A percentile compares a stretch with the other conserved stretches of the same genome.
Evolutionary conservation across 257 asterid species (phyloP).

Genomic region (Nicotiana sylvestris): DNA sequence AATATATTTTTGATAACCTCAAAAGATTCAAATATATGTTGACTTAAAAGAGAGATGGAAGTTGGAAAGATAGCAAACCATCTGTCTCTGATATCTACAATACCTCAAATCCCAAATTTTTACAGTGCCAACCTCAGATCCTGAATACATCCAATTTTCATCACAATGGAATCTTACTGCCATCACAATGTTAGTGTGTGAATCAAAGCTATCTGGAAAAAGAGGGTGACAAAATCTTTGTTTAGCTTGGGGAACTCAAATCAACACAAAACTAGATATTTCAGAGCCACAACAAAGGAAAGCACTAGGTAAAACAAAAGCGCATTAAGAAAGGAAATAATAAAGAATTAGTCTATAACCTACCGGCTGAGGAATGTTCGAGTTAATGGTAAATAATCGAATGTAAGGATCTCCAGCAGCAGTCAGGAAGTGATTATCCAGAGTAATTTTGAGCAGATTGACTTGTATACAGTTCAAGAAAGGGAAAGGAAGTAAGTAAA

Average conservation of each 20-base stretch:
- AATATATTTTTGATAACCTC: background rate
- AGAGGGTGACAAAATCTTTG: background rate
- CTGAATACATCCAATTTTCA: slow-evolving; percentile 82
- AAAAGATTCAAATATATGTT: background rate
- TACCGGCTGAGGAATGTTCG: slow-evolving; percentile 82
- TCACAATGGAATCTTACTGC: slow-evolving; percentile 96
- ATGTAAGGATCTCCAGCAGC: slow-evolving; percentile 98
- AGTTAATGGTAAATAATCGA: slow-evolving; percentile 72
- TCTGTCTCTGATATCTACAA: background rate
- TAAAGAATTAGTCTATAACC: slow-evolving; percentile 4
- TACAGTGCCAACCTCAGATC: slow-evolving; percentile 97
- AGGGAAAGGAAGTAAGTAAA: background rate
- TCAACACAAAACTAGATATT: background rate
- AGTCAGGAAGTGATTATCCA: slow-evolving; percentile 73
- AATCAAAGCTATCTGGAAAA: slow-evolving; percentile 76
- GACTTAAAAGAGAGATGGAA: slow-evolving; percentile 3
- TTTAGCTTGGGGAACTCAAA: slow-evolving; percentile 3
- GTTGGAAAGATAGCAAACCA: background rate
- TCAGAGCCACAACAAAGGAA: background rate
- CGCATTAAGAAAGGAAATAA: background rate
- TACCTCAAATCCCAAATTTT: slow-evolving; percentile 93
- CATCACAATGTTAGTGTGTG: slow-evolving; percentile 90
- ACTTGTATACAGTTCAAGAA: slow-evolving; percentile 34
- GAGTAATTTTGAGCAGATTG: slow-evolving; percentile 84
- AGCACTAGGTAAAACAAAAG: background rate